A percentile compares a stretch with the other conserved stretches of the same genome.
Evolutionary conservation across 306 rosid genomes (phyloP).

Genomic region (Comarum palustre): DNA sequence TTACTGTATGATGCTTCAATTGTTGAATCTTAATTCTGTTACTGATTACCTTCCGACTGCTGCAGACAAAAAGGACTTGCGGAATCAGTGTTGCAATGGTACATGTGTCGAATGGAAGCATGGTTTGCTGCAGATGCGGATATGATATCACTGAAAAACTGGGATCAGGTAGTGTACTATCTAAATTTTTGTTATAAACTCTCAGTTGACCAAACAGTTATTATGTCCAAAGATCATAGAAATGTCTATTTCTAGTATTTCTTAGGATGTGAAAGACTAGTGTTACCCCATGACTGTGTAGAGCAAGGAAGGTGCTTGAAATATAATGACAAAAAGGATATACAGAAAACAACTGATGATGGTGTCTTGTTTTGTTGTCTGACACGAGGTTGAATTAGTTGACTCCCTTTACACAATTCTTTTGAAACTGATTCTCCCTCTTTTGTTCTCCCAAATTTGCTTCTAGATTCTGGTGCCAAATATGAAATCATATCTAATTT

Average conservation of each 20-base stretch:
- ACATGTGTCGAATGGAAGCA: slow-evolving; percentile 75
- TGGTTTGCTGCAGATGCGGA: slow-evolving; percentile 89
- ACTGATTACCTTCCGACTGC: neutral
- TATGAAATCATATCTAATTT: neutral
- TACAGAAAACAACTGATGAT: neutral
- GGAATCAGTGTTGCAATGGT: slow-evolving; percentile 70
- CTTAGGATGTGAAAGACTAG: neutral
- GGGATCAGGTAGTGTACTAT: slow-evolving; percentile 69
- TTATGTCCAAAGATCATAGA: neutral
- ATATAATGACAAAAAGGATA: neutral
- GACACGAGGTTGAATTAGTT: neutral
- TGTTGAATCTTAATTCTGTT: slow-evolving; percentile 2
- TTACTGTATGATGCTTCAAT: neutral
- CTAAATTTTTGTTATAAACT: neutral
- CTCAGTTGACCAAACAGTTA: neutral
- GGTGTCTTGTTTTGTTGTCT: neutral
- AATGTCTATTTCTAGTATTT: neutral
- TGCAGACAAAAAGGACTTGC: slow-evolving; percentile 69
- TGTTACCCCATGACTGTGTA: neutral
- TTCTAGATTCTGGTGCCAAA: neutral
- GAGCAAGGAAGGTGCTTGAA: neutral
- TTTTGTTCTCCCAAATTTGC: neutral
- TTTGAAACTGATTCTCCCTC: neutral
- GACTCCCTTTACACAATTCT: neutral
- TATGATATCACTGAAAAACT: slow-evolving; percentile 63